Base-by-base conservation (phyloP, 129 eudicot genomes). In the Artemisia annua region DNA sequence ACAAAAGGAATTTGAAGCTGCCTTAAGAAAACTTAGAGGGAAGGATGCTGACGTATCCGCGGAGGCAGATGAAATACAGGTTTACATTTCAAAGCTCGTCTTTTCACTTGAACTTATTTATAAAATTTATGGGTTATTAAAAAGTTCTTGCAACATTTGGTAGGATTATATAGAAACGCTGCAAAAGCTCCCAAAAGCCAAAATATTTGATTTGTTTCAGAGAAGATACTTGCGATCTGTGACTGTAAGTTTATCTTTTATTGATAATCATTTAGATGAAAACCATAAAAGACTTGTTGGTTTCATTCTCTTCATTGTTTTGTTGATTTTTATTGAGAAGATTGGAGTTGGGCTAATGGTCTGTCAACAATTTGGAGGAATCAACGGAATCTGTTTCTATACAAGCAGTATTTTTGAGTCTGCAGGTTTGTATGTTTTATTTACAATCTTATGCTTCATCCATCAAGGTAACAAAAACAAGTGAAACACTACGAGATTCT, bases 151-250 rank as follows among this genome's bases (percentile, higher is more conserved):
- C 43, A 54, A 61, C 44, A 75, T 20, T 60, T 81, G 35, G 54
- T 89, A 93, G 98, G 89, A 87, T 69, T 87, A 87, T 75, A 86
- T 89, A 71, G 86, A 84, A 75, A 88, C 89, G 20, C 92, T 93
- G 43, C 83, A 84, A 66, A 75, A 63, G 78, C 96, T 93, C 55
- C 98, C 97, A 11, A 84, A 86, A 84, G 92, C 96, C 80, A 85
- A 80, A 73, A 7, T 90, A 30, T 65, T 87, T 15, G 96, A 93
- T 63, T 81, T 93, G 82, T 93, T 93, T 81, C 89, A 90, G 68
- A 87, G 73, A 79, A 82, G 97, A 85, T 89, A 93, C 80, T 53
- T 83, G 69, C 78, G 86, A 63, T 93, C 96, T 17, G 88, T 93
- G 85, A 93, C 74, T 18, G 98, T 93, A 83, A 80, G 77, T 73